Conservation (phyloP, 257 asterid genomes). For the Solanum chiquidenum region DNA sequence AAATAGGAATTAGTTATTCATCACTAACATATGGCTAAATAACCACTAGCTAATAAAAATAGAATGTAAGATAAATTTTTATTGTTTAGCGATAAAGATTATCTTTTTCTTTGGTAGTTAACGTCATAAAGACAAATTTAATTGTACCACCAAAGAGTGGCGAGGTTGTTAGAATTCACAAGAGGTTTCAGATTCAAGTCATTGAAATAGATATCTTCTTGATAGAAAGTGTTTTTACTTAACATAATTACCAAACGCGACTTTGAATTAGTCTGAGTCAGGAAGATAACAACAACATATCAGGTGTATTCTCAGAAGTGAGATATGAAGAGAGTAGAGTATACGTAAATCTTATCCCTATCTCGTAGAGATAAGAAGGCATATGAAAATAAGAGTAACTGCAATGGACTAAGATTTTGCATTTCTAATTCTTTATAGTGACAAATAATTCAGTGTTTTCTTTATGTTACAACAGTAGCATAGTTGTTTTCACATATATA, state of each 20-base stretch:
- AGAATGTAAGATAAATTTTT: no score
- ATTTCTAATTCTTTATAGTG: neutral
- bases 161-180: neutral
- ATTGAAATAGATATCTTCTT: neutral
- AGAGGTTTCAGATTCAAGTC: no score
- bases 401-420: neutral
- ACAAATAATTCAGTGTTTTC: neutral
- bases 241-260: neutral
- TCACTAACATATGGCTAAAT: no score
- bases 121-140: no score
- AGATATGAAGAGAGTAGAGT: neutral
- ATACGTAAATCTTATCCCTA: neutral
- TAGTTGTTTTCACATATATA: neutral
- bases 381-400: neutral
- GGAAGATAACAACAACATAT: no score
- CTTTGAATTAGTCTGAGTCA: neutral
- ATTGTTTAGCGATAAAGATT: no score
- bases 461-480: neutral
- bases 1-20: no score
- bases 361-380: neutral
- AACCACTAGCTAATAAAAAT: no score
- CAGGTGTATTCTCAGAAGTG: no score
- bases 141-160: neutral
- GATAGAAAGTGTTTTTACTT: neutral
- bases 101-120: no score